Evolutionary conservation across 495 filamentous ascomycete genomes (phyloP), one percentile per base, ranked within the genome.

Genomic region (Entonaema liquescens): DNA sequence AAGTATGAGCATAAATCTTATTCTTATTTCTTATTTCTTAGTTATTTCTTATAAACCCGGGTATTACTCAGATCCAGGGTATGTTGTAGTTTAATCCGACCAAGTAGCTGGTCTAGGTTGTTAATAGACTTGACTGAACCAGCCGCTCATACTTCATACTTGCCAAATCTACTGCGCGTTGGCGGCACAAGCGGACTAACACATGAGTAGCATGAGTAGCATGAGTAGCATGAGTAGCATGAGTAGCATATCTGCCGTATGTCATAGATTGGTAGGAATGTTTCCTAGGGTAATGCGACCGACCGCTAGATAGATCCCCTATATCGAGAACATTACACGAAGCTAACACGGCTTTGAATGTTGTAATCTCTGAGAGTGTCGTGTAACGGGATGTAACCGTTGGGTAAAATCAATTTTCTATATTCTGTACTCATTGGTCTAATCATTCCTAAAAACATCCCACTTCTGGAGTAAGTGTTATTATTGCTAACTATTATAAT

Each of bases 361-460:
- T 6, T 54, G 44, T 33, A 54, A 44, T 31, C 29, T 58, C 33
- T 59, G 44, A 64, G 62, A 57, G 15, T 66, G 17, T 19, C 42
- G 69, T 72, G 70, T 68, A 65, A 72, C 70, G 58, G 17, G 28
- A 65, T 68, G 56, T 57, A 61, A 72, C 60, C 38, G 38, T 62
- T 38, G 15, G 13, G 17, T 60, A 42, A 42, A 36, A 31, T 21
- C 17, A 47, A 19, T 55, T 50, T 38, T 31, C 29, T 31, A 31
- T 31, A 31, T 53, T 64, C 2, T 42, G 15, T 58, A 47, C 70
- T 65, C 13, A 60, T 65, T 44, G 5, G n/a, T 21, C 40, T 44
- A 21, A 21, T 17, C 36, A n/a, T 40, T n/a, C 13, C 36, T 40
- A n/a, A 38, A n/a, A n/a, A n/a, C n/a, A n/a, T n/a, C n/a, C n/a